These are phyloP conservation scores for Pseudozyma tsukubaensis DNA, from an alignment of 1,284 basidiomycete genomes.

Conservation along the genomic window DNA sequence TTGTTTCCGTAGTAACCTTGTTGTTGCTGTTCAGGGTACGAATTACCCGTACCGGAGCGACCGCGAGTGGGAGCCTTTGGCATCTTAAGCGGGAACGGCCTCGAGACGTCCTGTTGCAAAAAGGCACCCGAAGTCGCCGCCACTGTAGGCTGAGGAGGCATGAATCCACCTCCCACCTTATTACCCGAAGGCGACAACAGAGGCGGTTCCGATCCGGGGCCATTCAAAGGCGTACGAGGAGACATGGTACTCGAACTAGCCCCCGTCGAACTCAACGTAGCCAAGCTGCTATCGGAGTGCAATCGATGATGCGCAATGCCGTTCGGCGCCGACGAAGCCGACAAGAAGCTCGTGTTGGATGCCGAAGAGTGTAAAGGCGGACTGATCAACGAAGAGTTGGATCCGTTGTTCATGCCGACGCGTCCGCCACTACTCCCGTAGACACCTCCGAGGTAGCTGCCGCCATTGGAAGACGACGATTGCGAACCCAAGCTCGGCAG, in stretches of 20 bases:
- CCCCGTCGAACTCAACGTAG: slow-evolving; percentile 27
- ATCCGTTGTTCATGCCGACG: slow-evolving; percentile 17
- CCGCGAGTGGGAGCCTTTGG: slow-evolving; percentile 35
- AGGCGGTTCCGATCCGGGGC: slow-evolving; percentile 31
- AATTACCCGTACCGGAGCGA: slow-evolving; percentile 32
- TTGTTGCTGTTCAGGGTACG: slow-evolving; percentile 33
- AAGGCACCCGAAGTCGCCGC: slow-evolving; percentile 27
- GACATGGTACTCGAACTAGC: slow-evolving; percentile 37
- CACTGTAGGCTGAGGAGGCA: slow-evolving; percentile 42
- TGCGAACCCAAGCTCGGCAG: slow-evolving; percentile 31
- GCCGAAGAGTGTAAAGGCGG: slow-evolving; percentile 37
- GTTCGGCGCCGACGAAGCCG: slow-evolving; percentile 39
- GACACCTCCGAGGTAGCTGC: slow-evolving; percentile 37
- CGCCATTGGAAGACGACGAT: slow-evolving; percentile 26
- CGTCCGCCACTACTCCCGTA: slow-evolving; percentile 27
- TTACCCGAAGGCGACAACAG: slow-evolving; percentile 36
- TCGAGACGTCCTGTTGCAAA: slow-evolving; percentile 31
- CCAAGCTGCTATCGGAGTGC: slow-evolving; percentile 50
- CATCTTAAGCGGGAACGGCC: slow-evolving; percentile 54
- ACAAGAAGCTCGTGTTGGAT: slow-evolving; percentile 33
- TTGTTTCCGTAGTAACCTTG: slow-evolving; percentile 22
- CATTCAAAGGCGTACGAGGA: slow-evolving; percentile 52
- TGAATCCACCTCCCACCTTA: slow-evolving; percentile 35
- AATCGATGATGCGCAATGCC: slow-evolving; percentile 42
- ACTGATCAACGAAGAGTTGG: slow-evolving; percentile 37